These are phyloP conservation scores for Alternaria ventricosa DNA, from an alignment of 2,329 filamentous ascomycete genomes.

Conservation along the genomic window DNA sequence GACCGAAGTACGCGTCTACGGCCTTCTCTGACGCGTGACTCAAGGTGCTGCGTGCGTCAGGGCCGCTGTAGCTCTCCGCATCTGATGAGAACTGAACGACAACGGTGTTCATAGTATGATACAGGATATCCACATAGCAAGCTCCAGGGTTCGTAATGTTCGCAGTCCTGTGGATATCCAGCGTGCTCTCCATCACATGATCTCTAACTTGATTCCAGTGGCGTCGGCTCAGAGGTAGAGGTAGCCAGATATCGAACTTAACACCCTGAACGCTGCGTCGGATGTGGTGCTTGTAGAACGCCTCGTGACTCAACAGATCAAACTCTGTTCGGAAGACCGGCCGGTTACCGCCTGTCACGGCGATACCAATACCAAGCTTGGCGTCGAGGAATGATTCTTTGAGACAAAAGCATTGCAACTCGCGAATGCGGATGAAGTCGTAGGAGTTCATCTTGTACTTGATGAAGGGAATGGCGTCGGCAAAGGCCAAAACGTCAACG, in stretches of 20 bases:
- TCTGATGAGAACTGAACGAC: constrained; percentile 57
- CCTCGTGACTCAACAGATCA: constrained; percentile 55
- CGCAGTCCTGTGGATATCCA: constrained; percentile 31
- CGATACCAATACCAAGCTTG: constrained; percentile 56
- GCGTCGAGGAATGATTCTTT: constrained; percentile 51
- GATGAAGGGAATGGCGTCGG: constrained; percentile 48
- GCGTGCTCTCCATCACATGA: constrained; percentile 35
- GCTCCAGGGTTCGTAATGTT: constrained; percentile 24
- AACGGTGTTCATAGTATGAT: constrained; percentile 60
- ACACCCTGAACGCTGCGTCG: constrained; percentile 54
- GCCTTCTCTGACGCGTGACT: constrained; percentile 60
- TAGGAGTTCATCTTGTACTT: constrained; percentile 44
- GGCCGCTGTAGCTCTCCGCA: constrained; percentile 13
- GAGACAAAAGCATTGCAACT: constrained; percentile 57
- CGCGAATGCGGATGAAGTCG: constrained; percentile 44
- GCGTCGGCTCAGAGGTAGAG: constrained; percentile 54
- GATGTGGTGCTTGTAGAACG: constrained; percentile 47
- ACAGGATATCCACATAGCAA: constrained; percentile 48
- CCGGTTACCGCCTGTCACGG: constrained; percentile 19
- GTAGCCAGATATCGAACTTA: constrained; percentile 54
- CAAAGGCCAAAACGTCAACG: constrained; percentile 47
- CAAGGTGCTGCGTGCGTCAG: constrained; percentile 49
- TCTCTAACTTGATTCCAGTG: constrained; percentile 53
- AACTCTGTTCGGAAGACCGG: constrained; percentile 56
- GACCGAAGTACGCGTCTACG: constrained; percentile 60